Evolutionary conservation across 148 eudicot genomes (phyloP), one percentile per base, ranked within the genome.

Genomic region (Camellia lanceoleosa): DNA sequence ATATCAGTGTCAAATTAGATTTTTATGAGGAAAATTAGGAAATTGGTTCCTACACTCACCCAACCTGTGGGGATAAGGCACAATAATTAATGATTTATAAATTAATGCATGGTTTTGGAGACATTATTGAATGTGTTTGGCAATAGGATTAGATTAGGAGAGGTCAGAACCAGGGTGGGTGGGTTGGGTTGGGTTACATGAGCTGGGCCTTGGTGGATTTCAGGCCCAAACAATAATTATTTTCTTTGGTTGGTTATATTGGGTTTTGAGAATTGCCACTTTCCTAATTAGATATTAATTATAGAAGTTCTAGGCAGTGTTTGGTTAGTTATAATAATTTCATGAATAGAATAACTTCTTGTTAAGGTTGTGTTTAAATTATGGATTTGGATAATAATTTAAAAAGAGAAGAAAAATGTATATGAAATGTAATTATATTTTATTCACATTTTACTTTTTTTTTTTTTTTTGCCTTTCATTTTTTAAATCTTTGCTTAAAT

Each of bases 161-260:
- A 18, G 23, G 73, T 16, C 15, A 23, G 73, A 47, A 18, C 15
- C 46, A n/a, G 59, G 58, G 41, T 49, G 7, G 59, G 18, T 51
- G 3, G 74, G 58, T 71, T 49, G 59, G 74, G 59, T 71, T 68
- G 38, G 38, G 38, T 49, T 49, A 15, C 20, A 71, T 20, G 58
- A n/a, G 58, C 16, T 71, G 74, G 74, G 74, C 74, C 74, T 71
- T 19, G 55, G 55, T 4, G 74, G 41, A 47, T 71, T 1, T 47
- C 30, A 49, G 18, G 74, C 20, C 55, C 16, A 51, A 71, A 68
- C 44, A 43, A 69, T 3, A 47, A 49, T 71, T 51, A 30, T 49
- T n/a, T 7, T n/a, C 4, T 71, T 10, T 49, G 74, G 16, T 70
- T 70, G 56, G 38, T 70, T 30, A 30, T 43, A 20, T 46, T 43